Evolutionary conservation across 345 rosid genomes (phyloP), one percentile per base, ranked within the genome.

Genomic region (Linum tenue): DNA sequence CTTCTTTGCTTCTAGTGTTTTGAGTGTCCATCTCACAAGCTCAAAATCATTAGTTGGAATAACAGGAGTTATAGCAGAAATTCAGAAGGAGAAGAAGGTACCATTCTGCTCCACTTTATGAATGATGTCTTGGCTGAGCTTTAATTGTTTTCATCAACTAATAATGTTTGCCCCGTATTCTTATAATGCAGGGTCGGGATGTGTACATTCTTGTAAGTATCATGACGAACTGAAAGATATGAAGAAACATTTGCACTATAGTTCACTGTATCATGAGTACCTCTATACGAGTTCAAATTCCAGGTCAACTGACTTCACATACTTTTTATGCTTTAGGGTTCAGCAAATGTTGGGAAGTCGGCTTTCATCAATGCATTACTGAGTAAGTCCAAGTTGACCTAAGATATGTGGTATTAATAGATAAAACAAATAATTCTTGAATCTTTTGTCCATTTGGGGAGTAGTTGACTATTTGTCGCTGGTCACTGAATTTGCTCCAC

Each of bases 281-380:
- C 37, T 56, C 17, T n/a, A 5, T 57, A 7, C 37, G 22, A 35
- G 58, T 69, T 66, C 11, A 59, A 15, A 41, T 42, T 31, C 17
- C 3, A 2, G 41, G 2, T 53, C 53, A 1, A 56, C 31, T 63
- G 8, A 56, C 12, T 65, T 11, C 65, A 63, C 60, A 11, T 41
- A 16, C 35, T 5, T 59, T 70, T 59, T 50, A 69, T 57, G 61
- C 51, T 74, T 5, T 75, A 92, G 98, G 98, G 98, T 55, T 81
- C 98, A 58, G 98, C 97, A 55, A 92, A 92, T 73, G 98, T 92
- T 64, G 98, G 98, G 64, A 92, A 92, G 82, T 90, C 98, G 67
- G 98, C 97, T 66, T 92, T 92, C 79, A 90, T 88, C 79, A 88
- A 84, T 77, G 94, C 96, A 56, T 78, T 88, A 64, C 77, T 92